Base-by-base conservation (phyloP, 768 basidiomycete species). In the Myochromella boudieri region DNA sequence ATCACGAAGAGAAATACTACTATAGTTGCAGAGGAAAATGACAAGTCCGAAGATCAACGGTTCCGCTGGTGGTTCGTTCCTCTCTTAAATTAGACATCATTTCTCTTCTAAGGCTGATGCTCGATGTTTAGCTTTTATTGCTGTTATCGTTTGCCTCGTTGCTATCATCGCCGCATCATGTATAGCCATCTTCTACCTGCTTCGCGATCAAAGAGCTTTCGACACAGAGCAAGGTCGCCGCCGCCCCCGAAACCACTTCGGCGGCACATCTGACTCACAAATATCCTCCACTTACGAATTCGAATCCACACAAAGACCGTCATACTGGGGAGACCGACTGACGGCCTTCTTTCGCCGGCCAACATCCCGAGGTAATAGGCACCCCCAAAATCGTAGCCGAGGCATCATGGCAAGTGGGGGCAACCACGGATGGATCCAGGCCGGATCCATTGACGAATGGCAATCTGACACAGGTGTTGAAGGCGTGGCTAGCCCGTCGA, bases 141-240 rank as follows among this genome's bases (percentile, higher is more conserved):
- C 66, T 3, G 64, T 87, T 29, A 70, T 87, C 31, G 76, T 85
- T 28, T 61, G 68, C 36, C 72, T 88, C 32, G 67, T 70, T 46
- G 52, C 77, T 46, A 65, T 87, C 44, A 77, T 86, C 60, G 52
- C 83, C 48, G 57, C 69, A 24, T 74, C 77, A 39, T 80, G 74
- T 59, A 62, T 68, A 12, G 82, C 74, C 27, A 75, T 83, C 29
- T 74, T 76, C 60, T 72, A 76, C 54, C 76, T 88, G 27, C 66
- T 86, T 14, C 74, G 77, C 32, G 62, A 77, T 39, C 70, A 79
- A 58, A 68, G 69, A 28, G 71, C 71, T 21, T 68, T 66, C 27
- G 66, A 73, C 22, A 65, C 65, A 49, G 68, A 74, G 14, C 60
- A 63, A 8, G 56, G 56, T 3, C 67, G 68, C 18, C 63, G 65